Conservation (phyloP, 208 protist genomes). For the Crithidia bombi region DNA sequence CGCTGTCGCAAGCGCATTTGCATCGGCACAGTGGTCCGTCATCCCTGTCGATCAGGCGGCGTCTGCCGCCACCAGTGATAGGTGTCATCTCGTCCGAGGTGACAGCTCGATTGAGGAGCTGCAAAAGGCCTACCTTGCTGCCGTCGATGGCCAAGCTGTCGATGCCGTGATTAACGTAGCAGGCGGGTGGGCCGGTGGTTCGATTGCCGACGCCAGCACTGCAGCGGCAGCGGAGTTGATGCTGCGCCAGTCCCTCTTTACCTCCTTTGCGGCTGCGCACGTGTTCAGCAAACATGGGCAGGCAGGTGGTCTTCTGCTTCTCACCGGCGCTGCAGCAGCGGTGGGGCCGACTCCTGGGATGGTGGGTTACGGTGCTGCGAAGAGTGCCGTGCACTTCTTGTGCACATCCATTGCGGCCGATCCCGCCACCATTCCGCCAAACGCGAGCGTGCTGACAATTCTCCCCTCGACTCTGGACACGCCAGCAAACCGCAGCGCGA, state of each 20-base stretch:
- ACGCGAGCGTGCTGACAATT: slow-evolving; percentile 58
- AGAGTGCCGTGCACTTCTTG: slow-evolving; percentile 87
- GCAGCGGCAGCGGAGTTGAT: slow-evolving; percentile 62
- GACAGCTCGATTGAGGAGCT: slow-evolving; percentile 40
- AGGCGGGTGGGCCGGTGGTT: slow-evolving; percentile 73
- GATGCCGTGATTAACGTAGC: slow-evolving; percentile 84
- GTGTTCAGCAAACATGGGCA: slow-evolving; percentile 50
- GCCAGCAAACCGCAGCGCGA: slow-evolving; percentile 55
- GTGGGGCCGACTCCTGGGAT: slow-evolving; percentile 60
- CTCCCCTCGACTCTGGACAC: slow-evolving; percentile 81
- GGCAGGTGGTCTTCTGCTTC: slow-evolving; percentile 50
- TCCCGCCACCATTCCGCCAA: slow-evolving; percentile 39
- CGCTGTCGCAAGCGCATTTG: slow-evolving; percentile 38
- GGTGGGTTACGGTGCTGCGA: slow-evolving; percentile 88
- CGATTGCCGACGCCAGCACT: slow-evolving; percentile 29
- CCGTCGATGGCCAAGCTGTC: slow-evolving; percentile 31
- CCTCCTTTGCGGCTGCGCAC: slow-evolving; percentile 69
- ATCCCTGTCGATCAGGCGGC: slow-evolving; percentile 15
- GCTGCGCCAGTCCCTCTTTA: slow-evolving; percentile 75
- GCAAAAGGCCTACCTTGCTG: slow-evolving; percentile 29
- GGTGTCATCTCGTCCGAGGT: slow-evolving; percentile 19
- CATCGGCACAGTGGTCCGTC: slow-evolving; percentile 26
- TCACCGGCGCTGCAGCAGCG: slow-evolving; percentile 55
- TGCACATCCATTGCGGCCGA: slow-evolving; percentile 53
- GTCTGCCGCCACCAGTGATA: neutral